These are phyloP conservation scores for Pseudogymnoascus sp. DNA, from an alignment of 2,329 filamentous ascomycete species.

Conservation along the genomic window DNA sequence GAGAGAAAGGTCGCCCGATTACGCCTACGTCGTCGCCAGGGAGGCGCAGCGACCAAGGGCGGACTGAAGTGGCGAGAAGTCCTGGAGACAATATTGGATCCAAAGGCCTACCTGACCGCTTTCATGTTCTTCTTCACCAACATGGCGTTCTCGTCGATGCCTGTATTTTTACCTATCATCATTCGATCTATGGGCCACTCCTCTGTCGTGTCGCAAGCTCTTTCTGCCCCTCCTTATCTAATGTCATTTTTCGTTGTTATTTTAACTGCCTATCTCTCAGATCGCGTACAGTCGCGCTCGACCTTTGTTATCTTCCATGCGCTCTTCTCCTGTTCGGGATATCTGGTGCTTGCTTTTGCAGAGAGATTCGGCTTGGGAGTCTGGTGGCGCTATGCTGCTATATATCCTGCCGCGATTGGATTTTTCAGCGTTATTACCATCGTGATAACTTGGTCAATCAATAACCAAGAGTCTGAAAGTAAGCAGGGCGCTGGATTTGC, in stretches of 20 bases:
- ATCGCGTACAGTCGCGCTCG: slow-evolving; percentile 54
- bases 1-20: slow-evolving; percentile 63
- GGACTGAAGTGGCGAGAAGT: slow-evolving; percentile 49
- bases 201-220: slow-evolving; percentile 59
- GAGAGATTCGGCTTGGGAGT: slow-evolving; percentile 37
- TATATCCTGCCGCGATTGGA: slow-evolving; percentile 71
- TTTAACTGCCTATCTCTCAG: slow-evolving; percentile 63
- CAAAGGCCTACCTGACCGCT: slow-evolving; percentile 66
- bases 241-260: slow-evolving; percentile 65
- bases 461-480: slow-evolving; percentile 66
- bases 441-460: slow-evolving; percentile 81
- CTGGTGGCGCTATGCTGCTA: slow-evolving; percentile 58
- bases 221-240: slow-evolving; percentile 75
- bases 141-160: slow-evolving; percentile 79
- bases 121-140: slow-evolving; percentile 83
- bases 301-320: slow-evolving; percentile 62
- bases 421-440: slow-evolving; percentile 81
- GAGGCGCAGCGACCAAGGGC: slow-evolving; percentile 12
- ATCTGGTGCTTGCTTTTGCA: slow-evolving; percentile 52
- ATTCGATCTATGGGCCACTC: slow-evolving; percentile 68
- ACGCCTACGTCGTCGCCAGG: slow-evolving; percentile 45
- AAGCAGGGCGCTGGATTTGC: slow-evolving; percentile 70
- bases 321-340: slow-evolving; percentile 54
- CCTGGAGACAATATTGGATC: slow-evolving; percentile 51
- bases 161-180: slow-evolving; percentile 79